phyloP scores from a whole-genome alignment of 306 rosid species.

The Carpinus viminea region DNA sequence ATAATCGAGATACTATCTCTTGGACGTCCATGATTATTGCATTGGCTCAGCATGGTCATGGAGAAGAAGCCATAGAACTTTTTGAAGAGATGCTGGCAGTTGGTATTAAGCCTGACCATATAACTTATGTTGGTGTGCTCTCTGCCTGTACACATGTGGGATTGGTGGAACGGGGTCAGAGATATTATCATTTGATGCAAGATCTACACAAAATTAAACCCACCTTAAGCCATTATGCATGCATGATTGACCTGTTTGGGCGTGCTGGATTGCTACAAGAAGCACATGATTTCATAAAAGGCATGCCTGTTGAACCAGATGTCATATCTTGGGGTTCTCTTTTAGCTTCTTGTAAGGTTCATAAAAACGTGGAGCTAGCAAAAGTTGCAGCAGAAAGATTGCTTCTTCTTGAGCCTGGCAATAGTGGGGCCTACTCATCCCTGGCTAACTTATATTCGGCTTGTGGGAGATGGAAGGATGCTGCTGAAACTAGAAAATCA shows the following conservation, averaged over 20 bases:
- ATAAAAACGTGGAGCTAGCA: conserved; percentile 69
- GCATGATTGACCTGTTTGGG: conserved; percentile 80
- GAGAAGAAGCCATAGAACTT: conserved; percentile 74
- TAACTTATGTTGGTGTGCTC: conserved; percentile 84
- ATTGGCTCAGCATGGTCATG: conserved; percentile 86
- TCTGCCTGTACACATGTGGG: conserved; percentile 87
- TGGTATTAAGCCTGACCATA: conserved; percentile 71
- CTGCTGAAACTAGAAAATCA: conserved; percentile 75
- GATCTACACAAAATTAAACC: conserved; percentile 72
- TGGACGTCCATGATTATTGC: conserved; percentile 92
- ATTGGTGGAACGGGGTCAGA: conserved; percentile 67
- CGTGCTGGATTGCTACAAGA: conserved; percentile 89
- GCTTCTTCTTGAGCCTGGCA: conserved; percentile 77
- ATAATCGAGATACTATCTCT: conserved; percentile 54
- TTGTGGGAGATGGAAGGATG: conserved; percentile 77
- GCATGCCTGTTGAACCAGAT: conserved; percentile 81
- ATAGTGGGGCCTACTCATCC: conserved; percentile 79
- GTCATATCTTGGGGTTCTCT: conserved; percentile 83
- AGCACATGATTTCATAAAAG: conserved; percentile 57
- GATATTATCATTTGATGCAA: conserved; percentile 69
- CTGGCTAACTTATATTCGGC: conserved; percentile 86
- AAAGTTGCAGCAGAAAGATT: conserved; percentile 74
- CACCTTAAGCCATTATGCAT: conserved; percentile 72
- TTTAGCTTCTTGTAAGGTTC: conserved; percentile 75
- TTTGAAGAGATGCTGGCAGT: conserved; percentile 74